Evolutionary conservation across 805 yeast species (phyloP), one percentile per base, ranked within the genome.

Genomic region (Myxozyma vanderwaltii): DNA sequence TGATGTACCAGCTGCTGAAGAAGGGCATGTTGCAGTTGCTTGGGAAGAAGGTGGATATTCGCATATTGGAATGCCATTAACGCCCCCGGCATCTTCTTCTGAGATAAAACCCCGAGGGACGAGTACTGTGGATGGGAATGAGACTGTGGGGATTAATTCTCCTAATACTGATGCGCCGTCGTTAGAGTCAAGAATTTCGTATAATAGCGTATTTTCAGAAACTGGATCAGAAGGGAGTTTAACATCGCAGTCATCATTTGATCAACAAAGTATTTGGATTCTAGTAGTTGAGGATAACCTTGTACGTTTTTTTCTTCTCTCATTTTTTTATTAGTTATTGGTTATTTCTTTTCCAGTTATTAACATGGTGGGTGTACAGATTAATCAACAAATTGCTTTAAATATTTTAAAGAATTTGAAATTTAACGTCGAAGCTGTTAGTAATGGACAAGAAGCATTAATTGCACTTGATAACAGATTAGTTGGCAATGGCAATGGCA

Each of bases 1-100:
- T 21, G 78, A 75, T 4, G 70, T 69, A 8, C 21, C 52, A 19
- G 13, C 44, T 19, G 21, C 15, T 40, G 52, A 36, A 1, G 31
- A 36, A 12, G 52, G 41, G 31, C 43, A 12, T 13, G 29, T 15
- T 4, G 51, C 19, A 2, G 51, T 19, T 33, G 39, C 52, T 33
- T 48, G 52, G 52, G 21, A 48, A 19, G 7, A 43, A 4, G 52
- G 52, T 17, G 44, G 43, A n/a, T 38, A 23, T 15, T 7, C 40
- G 43, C 52, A 48, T 15, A 40, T 52, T 5, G 60, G 38, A 35
- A 24, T 53, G 26, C 51, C 58, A 58, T 46, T 43, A 3, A 38
- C 43, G 21, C 41, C 48, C 15, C 13, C 48, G 35, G n/a, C 38
- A 3, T 31, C 49, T 17, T 27, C 49, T 15, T 27, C 49, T n/a